A percentile compares a stretch with the other conserved stretches of the same genome.
phyloP scores from a whole-genome alignment of 495 filamentous ascomycete genomes.

The Lentithecium fluviatile region DNA sequence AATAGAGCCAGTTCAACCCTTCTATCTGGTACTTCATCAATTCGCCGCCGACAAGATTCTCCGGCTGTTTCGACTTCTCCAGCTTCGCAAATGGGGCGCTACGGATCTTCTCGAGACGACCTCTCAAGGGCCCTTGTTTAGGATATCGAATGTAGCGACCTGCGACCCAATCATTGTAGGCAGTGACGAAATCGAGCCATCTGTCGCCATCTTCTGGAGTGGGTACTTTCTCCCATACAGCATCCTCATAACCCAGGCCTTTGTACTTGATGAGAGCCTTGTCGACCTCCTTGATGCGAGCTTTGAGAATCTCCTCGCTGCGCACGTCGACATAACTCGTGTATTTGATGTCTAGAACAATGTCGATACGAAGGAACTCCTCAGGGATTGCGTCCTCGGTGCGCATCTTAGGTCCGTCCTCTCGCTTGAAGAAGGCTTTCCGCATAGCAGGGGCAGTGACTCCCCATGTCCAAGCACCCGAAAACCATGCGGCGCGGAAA shows the following conservation, averaged over 20 bases:
- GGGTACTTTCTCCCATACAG: conserved; percentile 85
- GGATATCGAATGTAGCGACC: conserved; percentile 68
- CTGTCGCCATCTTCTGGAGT: conserved; percentile 60
- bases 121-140: conserved; percentile 52
- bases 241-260: conserved; percentile 90
- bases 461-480: conserved; percentile 88
- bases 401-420: conserved; percentile 67
- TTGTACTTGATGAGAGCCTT: conserved; percentile 84
- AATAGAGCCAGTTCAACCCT: conserved; percentile 95
- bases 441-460: conserved; percentile 62
- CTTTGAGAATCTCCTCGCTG: conserved; percentile 60
- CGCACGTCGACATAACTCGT: conserved; percentile 53
- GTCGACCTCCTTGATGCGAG: conserved; percentile 64
- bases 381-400: conserved; percentile 79
- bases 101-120: conserved; percentile 62
- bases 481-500: conserved; percentile 76
- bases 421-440: conserved; percentile 68
- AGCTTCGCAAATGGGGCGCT: conserved; percentile 64
- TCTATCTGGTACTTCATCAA: conserved; percentile 94
- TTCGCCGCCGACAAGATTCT: conserved; percentile 68
- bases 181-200: conserved; percentile 77
- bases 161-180: conserved; percentile 80
- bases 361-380: conserved; percentile 80
- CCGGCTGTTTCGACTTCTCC: conserved; percentile 70
- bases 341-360: conserved; percentile 77